Percentiles rank a stretch among this genome's conserved stretches.
Conservation (phyloP, 169 alveolate species). For the Eimeria praecox region DNA sequence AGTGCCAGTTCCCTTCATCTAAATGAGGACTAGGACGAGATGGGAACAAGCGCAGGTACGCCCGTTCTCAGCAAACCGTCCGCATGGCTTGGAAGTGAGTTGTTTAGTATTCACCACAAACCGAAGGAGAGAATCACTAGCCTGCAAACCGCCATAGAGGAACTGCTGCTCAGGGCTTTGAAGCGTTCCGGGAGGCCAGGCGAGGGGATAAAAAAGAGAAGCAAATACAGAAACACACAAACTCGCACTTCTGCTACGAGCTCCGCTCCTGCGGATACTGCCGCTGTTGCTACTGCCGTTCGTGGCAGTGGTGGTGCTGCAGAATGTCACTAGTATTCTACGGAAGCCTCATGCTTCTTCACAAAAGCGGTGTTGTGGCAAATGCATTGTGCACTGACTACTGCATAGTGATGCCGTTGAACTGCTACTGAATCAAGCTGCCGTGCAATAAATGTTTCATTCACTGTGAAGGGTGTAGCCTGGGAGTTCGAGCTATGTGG, state of each 20-base stretch:
- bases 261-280: not conserved
- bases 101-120: too few relatives aligned
- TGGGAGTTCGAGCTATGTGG: not conserved
- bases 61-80: not conserved
- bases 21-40: not conserved
- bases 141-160: not conserved
- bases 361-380: not conserved
- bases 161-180: not conserved
- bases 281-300: not conserved
- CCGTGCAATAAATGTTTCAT: not conserved
- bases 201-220: too few relatives aligned
- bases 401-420: not conserved
- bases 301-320: not conserved
- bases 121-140: not conserved
- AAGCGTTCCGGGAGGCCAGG: not conserved
- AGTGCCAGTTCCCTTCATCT: not conserved
- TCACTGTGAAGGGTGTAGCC: not conserved
- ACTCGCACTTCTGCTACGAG: not conserved
- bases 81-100: not conserved
- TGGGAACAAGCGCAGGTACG: not conserved
- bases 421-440: not conserved
- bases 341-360: not conserved
- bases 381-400: not conserved
- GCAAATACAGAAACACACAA: not conserved
- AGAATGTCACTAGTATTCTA: not conserved